A percentile compares a stretch with the other conserved stretches of the same genome.
phyloP scores from a whole-genome alignment of 345 rosid genomes.

The Heritiera fomes region DNA sequence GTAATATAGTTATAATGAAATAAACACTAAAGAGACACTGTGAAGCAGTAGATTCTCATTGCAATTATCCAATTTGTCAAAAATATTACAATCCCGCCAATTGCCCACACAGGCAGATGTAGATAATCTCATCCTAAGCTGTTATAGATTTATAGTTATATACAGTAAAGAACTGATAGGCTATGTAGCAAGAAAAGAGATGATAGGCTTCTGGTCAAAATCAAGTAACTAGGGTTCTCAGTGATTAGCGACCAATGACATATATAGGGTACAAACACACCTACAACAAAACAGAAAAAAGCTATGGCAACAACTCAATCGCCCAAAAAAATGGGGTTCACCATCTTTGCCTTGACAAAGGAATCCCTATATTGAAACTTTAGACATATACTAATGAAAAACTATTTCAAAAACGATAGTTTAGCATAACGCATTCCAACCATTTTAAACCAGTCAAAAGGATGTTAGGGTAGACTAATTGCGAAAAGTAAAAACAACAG shows the following conservation, averaged over 20 bases:
- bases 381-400: background rate
- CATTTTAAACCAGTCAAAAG: background rate
- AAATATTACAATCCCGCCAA: background rate
- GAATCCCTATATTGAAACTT: background rate
- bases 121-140: background rate
- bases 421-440: background rate
- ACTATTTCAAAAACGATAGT: background rate
- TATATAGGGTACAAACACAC: background rate
- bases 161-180: background rate
- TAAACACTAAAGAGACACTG: background rate
- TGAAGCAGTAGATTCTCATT: background rate
- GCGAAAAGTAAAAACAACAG: background rate
- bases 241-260: background rate
- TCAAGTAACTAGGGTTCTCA: background rate
- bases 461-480: background rate
- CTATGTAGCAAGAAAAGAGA: background rate
- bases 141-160: background rate
- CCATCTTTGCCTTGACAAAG: background rate
- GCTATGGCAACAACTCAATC: slow-evolving; percentile 7
- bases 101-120: background rate
- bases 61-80: background rate
- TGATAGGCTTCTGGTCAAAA: background rate
- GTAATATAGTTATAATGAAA: background rate
- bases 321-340: background rate
- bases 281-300: background rate